These are phyloP conservation scores for Metroxylon sagu DNA, from an alignment of 176 grass and related monocot genomes.

Conservation along the genomic window DNA sequence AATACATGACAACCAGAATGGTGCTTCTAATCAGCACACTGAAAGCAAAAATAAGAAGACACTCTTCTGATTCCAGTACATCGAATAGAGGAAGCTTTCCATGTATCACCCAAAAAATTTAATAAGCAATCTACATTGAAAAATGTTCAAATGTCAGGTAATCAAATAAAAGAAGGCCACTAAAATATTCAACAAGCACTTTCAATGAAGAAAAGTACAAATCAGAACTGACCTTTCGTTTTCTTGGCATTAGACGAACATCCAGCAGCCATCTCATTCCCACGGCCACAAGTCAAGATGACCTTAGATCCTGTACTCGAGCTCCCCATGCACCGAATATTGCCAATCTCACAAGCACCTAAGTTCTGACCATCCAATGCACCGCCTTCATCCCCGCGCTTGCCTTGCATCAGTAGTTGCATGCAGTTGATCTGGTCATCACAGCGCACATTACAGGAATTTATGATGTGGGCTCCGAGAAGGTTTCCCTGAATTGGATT, in stretches of 20 bases:
- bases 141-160: no score
- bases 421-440: slow-evolving; percentile 70
- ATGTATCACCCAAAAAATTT: no score
- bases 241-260: slow-evolving; percentile 41
- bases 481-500: slow-evolving; percentile 20
- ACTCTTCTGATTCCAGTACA: no score
- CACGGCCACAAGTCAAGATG: slow-evolving; percentile 31
- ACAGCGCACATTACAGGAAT: slow-evolving; percentile 65
- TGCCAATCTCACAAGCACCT: slow-evolving; percentile 37
- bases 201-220: no score
- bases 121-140: no score
- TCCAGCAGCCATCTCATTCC: slow-evolving; percentile 21
- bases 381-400: slow-evolving; percentile 14
- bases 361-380: slow-evolving; percentile 17
- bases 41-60: no score
- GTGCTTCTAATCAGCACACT: no score
- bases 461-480: slow-evolving; percentile 39
- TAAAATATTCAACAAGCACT: no score
- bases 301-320: slow-evolving; percentile 38
- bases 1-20: no score
- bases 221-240: slow-evolving; percentile 39
- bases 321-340: slow-evolving; percentile 39
- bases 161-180: no score
- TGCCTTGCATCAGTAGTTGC: slow-evolving; percentile 18
- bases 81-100: no score